Evolutionary conservation across 1,284 basidiomycete species (phyloP).

Genomic region (Fomitopsis pinicola): DNA sequence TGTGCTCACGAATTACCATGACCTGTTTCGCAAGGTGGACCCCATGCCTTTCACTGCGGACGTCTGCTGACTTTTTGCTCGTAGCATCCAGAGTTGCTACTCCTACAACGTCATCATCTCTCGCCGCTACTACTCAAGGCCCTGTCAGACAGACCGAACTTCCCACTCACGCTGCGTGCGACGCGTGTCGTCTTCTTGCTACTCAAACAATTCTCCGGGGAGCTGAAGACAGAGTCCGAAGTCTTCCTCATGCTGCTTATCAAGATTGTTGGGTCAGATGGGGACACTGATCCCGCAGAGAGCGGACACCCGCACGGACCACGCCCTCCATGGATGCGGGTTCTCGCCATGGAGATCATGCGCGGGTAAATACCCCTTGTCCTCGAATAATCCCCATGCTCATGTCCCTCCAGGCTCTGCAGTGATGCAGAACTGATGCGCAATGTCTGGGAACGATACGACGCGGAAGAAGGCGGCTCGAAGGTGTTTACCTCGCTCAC

Average conservation of each 20-base stretch:
- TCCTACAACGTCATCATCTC: conserved; percentile 83
- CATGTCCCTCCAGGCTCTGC: conserved; percentile 53
- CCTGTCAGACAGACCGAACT: conserved; percentile 79
- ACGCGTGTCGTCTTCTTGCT: conserved; percentile 92
- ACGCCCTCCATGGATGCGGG: conserved; percentile 82
- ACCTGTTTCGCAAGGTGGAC: conserved; percentile 74
- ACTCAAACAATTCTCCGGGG: conserved; percentile 85
- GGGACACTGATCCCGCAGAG: conserved; percentile 23
- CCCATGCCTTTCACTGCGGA: conserved; percentile 9
- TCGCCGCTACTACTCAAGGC: conserved; percentile 87
- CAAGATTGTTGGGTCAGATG: conserved; percentile 71
- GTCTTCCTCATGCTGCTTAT: conserved; percentile 84
- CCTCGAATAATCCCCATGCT: not conserved
- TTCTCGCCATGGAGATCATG: conserved; percentile 89
- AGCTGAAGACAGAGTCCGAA: conserved; percentile 79
- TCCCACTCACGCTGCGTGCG: conserved; percentile 86
- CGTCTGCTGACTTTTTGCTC: not conserved
- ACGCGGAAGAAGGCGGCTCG: conserved; percentile 56
- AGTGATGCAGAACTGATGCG: conserved; percentile 80
- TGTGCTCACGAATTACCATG: conserved; percentile 91
- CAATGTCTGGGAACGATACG: conserved; percentile 79
- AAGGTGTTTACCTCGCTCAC: conserved; percentile 81
- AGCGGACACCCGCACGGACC: conserved; percentile 27
- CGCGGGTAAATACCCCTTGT: conserved; percentile 52
- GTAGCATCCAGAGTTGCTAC: conserved; percentile 79